These are phyloP conservation scores for Fusarium oxysporum DNA, from an alignment of 2,329 filamentous ascomycete species.

Conservation along the genomic window DNA sequence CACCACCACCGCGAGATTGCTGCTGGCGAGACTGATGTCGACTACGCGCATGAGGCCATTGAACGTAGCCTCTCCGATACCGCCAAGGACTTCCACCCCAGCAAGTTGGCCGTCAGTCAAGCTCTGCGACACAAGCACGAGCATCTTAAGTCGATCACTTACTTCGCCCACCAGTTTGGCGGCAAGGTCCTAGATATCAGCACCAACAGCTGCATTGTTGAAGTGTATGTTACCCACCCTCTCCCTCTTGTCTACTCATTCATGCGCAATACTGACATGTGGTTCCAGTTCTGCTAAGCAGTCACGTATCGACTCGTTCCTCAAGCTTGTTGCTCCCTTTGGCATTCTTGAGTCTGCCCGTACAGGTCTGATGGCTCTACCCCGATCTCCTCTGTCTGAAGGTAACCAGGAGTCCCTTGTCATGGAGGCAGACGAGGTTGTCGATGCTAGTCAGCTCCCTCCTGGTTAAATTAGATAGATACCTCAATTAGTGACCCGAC, in stretches of 20 bases:
- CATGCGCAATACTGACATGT: constrained; percentile 39
- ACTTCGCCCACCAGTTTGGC: constrained; percentile 96
- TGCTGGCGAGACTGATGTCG: constrained; percentile 58
- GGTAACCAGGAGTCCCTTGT: constrained; percentile 74
- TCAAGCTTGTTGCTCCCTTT: constrained; percentile 94
- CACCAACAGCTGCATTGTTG: constrained; percentile 98
- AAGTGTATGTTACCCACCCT: constrained; percentile 74
- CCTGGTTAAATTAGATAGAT: constrained; percentile 73
- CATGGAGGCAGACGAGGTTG: constrained; percentile 93
- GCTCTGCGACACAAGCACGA: constrained; percentile 97
- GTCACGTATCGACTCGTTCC: constrained; percentile 92
- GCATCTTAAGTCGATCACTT: constrained; percentile 95
- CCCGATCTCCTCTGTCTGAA: constrained; percentile 87
- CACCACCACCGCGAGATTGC: constrained; percentile 94
- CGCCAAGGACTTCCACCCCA: constrained; percentile 85
- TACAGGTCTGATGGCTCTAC: constrained; percentile 96
- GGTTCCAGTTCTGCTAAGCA: constrained; percentile 84
- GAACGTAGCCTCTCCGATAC: constrained; percentile 59
- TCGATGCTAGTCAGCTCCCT: constrained; percentile 92
- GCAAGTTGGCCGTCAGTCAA: constrained; percentile 85
- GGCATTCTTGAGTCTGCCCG: constrained; percentile 96
- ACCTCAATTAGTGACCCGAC: constrained; percentile 25
- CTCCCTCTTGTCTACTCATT: neutral
- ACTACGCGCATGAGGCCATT: constrained; percentile 55
- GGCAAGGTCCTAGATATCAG: constrained; percentile 98